Evolutionary conservation across 2,329 filamentous ascomycete species (phyloP), one percentile per base, ranked within the genome.

Genomic region (Penicillium sp.): DNA sequence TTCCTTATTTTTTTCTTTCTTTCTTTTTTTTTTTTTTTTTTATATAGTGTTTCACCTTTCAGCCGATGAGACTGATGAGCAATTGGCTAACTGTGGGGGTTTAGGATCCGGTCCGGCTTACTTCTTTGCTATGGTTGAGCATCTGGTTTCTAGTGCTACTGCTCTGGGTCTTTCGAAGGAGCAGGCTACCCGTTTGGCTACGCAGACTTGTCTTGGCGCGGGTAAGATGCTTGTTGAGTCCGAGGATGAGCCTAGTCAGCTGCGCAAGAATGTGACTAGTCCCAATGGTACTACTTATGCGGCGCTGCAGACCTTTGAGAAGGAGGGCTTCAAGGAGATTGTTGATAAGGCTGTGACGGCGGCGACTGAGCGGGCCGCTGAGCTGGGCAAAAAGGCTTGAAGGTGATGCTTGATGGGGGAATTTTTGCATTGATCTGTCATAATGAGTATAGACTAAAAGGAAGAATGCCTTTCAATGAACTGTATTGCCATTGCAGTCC

Each of bases 61-160:
- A 21, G 3, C 16, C 16, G 36, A 18, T 5, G n/a, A 3, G 13
- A 44, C 8, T 9, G 16, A 18, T 5, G n/a, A 4, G 13, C 36
- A 21, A 4, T 26, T 21, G 18, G 3, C 21, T 33, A 24, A 42
- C 3, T 13, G 3, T n/a, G 16, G 18, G 18, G n/a, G 39, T 18
- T 8, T 18, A 70, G 68, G 68, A 48, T 70, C 68, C n/a, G 68
- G 68, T 10, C 68, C 68, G 5, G 68, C 68, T 7, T 70, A 70
- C 44, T 70, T 70, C 60, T 70, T 70, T 53, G 68, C 68, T 23
- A 70, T 70, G 67, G 68, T 70, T 16, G 68, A 70, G 46, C 67
- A 70, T 45, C 50, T 70, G 3, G 51, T 70, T 28, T 59, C 67
- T 26, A 70, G 67, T 46, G 67, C 67, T 4, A 70, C 65, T 3